These are phyloP conservation scores for Lasiodiplodia sp. DNA, from an alignment of 2,329 filamentous ascomycete genomes.

Conservation along the genomic window DNA sequence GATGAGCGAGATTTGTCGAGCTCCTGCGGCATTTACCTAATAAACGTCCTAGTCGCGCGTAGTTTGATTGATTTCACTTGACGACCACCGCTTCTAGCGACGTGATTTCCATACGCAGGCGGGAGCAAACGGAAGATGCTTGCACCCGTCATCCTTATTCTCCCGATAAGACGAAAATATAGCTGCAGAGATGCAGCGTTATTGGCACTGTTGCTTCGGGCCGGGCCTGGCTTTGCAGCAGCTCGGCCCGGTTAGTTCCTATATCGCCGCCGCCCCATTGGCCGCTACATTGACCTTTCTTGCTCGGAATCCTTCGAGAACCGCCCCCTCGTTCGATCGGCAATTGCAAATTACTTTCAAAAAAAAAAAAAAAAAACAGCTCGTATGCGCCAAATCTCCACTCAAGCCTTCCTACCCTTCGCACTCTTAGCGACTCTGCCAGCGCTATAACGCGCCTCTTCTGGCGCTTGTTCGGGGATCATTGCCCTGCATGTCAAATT, in stretches of 20 bases:
- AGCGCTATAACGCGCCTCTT: constrained; percentile 1
- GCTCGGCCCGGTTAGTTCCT: constrained; percentile 2
- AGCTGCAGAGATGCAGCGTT: not conserved
- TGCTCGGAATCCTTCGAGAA: not conserved
- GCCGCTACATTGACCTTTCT: not conserved
- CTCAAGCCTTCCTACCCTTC: not conserved
- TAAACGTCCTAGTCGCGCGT: not conserved
- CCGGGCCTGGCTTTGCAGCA: constrained; percentile 2
- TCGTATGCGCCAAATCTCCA: not conserved
- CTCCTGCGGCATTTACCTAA: not conserved
- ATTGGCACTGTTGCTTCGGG: not conserved
- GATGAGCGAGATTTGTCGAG: not conserved
- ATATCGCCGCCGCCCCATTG: constrained; percentile 1
- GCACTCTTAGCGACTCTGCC: not conserved
- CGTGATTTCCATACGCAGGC: not conserved
- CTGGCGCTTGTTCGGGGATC: constrained; percentile 19
- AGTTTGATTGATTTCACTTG: not conserved
- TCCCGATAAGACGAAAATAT: not conserved
- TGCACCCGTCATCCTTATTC: not conserved
- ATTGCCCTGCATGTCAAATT: constrained; percentile 27
- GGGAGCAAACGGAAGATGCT: not conserved
- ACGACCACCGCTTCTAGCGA: not conserved
- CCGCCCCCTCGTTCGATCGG: not conserved
- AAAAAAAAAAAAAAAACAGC: too few species aligned
- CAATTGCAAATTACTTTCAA: not conserved